Percentiles rank a stretch among this genome's conserved stretches.
Conservation (phyloP, 129 eudicot genomes). For the carrot (Daucus carota) region DNA sequence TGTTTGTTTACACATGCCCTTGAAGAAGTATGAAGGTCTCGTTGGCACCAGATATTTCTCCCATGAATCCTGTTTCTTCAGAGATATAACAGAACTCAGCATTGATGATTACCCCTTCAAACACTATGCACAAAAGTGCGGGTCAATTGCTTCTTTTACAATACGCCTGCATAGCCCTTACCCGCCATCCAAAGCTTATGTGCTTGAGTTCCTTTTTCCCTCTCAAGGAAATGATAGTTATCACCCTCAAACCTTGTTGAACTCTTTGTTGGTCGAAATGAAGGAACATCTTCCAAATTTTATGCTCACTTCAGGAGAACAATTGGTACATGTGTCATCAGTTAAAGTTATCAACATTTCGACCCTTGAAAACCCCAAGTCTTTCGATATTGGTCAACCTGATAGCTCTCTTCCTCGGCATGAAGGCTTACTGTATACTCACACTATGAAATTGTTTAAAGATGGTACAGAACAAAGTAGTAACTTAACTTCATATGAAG, state of each 20-base stretch:
- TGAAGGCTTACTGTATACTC: too few species aligned
- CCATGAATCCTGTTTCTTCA: background rate
- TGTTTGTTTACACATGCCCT: background rate
- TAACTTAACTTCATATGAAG: too few species aligned
- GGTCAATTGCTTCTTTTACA: background rate
- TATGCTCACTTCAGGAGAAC: background rate
- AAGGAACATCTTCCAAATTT: background rate
- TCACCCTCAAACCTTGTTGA: background rate
- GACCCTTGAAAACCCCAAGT: too few species aligned
- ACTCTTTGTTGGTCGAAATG: background rate
- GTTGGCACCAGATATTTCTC: background rate
- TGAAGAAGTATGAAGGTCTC: too few species aligned
- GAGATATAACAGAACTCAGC: constrained; percentile 1
- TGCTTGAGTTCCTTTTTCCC: background rate
- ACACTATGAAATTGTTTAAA: too few species aligned
- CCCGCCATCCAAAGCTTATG: background rate
- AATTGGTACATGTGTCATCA: too few species aligned
- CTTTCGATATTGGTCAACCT: too few species aligned
- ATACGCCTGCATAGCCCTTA: background rate
- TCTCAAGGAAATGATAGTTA: background rate
- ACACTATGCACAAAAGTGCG: background rate
- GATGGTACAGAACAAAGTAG: too few species aligned
- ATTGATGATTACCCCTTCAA: background rate
- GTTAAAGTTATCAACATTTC: too few species aligned
- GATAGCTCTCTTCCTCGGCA: too few species aligned